Percentiles rank a stretch among this genome's conserved stretches.
Conservation (phyloP, 2,329 filamentous ascomycete species). For the Pestalotiopsis sp. region DNA sequence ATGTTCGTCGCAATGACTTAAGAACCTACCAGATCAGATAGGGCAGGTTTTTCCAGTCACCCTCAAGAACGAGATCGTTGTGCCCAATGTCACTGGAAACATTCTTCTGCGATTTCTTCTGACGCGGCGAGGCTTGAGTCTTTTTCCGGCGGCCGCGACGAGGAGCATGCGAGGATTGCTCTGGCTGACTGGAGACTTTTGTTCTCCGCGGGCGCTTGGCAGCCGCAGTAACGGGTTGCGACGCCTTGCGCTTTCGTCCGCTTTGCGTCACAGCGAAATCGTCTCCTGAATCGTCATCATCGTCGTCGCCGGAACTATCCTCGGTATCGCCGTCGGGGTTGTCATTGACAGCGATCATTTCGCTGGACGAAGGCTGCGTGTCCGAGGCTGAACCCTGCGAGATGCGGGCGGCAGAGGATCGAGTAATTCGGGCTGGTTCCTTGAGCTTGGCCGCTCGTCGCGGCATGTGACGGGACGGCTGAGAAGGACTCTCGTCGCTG, state of each 20-base stretch:
- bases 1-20: too few relatives aligned
- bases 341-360: neutral
- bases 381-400: slow-evolving; percentile 1
- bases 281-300: neutral
- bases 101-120: neutral
- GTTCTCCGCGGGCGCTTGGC: slow-evolving; percentile 12
- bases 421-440: slow-evolving; percentile 25
- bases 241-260: slow-evolving; percentile 12
- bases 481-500: slow-evolving; percentile 20
- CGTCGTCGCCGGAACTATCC: neutral
- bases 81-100: neutral
- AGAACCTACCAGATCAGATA: slow-evolving; percentile 16
- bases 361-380: neutral
- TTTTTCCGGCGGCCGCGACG: neutral
- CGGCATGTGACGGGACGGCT: slow-evolving; percentile 28
- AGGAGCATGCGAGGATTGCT: neutral
- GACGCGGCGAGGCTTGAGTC: neutral
- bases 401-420: slow-evolving; percentile 28
- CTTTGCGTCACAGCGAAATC: neutral
- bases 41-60: slow-evolving; percentile 16
- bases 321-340: neutral
- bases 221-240: neutral
- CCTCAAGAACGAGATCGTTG: slow-evolving; percentile 4
- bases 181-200: neutral
- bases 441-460: slow-evolving; percentile 32